Evolutionary conservation across 768 basidiomycete species (phyloP).

Genomic region (Suillus subluteus): DNA sequence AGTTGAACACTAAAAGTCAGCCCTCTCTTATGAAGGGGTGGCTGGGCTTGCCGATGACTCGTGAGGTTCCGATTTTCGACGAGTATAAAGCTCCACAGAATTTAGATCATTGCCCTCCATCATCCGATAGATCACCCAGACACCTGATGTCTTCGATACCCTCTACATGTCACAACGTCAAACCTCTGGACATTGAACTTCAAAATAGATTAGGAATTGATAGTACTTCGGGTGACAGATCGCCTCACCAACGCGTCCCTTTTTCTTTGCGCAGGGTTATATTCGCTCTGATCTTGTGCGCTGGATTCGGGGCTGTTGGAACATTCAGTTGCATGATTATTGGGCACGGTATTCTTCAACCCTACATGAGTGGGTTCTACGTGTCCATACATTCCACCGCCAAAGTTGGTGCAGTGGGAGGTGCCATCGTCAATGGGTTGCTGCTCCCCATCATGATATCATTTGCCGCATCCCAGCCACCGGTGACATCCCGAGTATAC

Average conservation of each 20-base stretch:
- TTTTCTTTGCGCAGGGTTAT: not conserved
- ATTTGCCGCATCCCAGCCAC: not conserved
- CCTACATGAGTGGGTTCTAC: slow-evolving; percentile 4
- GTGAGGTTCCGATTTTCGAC: no score
- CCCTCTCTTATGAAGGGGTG: not conserved
- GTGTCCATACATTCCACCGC: slow-evolving; percentile 8
- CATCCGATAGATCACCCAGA: not conserved
- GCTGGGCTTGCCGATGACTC: not conserved
- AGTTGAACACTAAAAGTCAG: not conserved
- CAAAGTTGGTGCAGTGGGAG: slow-evolving; percentile 8
- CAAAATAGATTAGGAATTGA: not conserved
- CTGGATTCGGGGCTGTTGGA: not conserved
- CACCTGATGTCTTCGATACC: slow-evolving; percentile 1
- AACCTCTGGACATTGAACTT: not conserved
- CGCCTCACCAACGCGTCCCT: not conserved
- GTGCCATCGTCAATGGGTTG: not conserved
- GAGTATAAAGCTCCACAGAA: not conserved
- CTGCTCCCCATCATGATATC: not conserved
- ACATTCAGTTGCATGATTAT: slow-evolving; percentile 6
- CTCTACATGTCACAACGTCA: not conserved
- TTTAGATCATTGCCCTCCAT: not conserved
- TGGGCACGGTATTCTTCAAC: slow-evolving; percentile 10
- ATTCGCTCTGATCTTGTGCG: not conserved
- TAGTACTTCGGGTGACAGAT: not conserved
- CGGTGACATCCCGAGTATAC: not conserved